Evolutionary conservation across 2,329 filamentous ascomycete genomes (phyloP), one percentile per base, ranked within the genome.

Genomic region (Aspergillus sp.): DNA sequence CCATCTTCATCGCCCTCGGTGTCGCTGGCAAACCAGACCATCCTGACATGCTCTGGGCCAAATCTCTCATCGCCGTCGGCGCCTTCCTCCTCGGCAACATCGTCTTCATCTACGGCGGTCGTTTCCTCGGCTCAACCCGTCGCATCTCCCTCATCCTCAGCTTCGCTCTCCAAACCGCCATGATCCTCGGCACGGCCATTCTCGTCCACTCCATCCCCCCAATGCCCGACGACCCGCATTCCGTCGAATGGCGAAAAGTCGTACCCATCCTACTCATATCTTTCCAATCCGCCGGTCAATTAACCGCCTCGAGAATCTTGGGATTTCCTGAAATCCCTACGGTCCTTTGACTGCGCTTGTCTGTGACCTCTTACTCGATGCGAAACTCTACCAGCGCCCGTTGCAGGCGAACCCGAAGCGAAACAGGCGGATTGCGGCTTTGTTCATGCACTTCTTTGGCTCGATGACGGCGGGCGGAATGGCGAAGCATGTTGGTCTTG

Each of bases 241-340:
- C 36, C 5, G 46, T 52, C 31, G 41, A 50, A n/a, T 57, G 53
- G 55, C 41, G 51, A 29, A 52, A 58, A 41, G 42, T 62, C n/a
- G 39, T 61, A 5, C 57, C 64, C 4, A 56, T 67, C 27, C 44
- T 54, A 6, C 40, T 66, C 0, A 52, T 67, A 3, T 53, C 61
- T 11, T 64, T 67, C 42, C 59, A 66, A 47, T 53, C 60, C 5
- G 59, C 57, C 0, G 64, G 64, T 6, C 63, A 66, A 39, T 61
- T 65, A 19, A 55, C 59, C 13, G 52, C 63, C 7, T 60, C 57
- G 7, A 54, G 62, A 5, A 43, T 60, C 11, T 48, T 67, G 13
- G 45, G 45, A 3, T 47, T 60, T 27, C 49, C 59, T 12, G 64
- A 66, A 40, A 51, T 67, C 31, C 63, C 64, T 5, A 65, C 61